Percentiles rank a stretch among this genome's conserved stretches.
These are phyloP conservation scores for Cucurbita pepo DNA, from an alignment of 306 rosid species.

Conservation along the genomic window DNA sequence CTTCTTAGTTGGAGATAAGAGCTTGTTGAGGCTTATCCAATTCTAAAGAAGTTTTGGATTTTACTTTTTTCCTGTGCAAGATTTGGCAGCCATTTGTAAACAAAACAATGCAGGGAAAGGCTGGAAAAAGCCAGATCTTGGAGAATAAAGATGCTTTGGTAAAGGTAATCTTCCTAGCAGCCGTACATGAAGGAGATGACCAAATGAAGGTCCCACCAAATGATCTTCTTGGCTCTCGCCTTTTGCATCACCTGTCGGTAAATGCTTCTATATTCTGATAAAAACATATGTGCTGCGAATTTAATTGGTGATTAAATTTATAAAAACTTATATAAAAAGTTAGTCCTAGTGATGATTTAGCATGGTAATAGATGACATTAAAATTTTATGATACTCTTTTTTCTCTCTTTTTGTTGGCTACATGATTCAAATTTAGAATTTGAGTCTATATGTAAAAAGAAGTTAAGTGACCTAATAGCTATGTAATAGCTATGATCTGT, in stretches of 20 bases:
- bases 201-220: background rate
- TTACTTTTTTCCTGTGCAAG: background rate
- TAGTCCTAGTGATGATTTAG: background rate
- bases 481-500: background rate
- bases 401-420: background rate
- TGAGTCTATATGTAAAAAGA: background rate
- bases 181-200: slow-evolving; percentile 2
- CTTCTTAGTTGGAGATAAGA: background rate
- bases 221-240: background rate
- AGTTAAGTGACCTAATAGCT: background rate
- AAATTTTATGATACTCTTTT: too few relatives aligned
- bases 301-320: background rate
- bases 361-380: background rate
- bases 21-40: slow-evolving; percentile 6
- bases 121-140: background rate
- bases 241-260: background rate
- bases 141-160: background rate
- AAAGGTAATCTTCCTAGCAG: background rate
- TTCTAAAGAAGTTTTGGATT: background rate
- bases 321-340: too few relatives aligned
- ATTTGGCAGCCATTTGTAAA: background rate
- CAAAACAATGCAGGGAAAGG: background rate
- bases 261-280: background rate
- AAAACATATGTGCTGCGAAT: background rate
- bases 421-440: background rate